Evolutionary conservation across 192 early-diverging fungal species (phyloP).

Genomic region (Thoreauomyces humboldtii): DNA sequence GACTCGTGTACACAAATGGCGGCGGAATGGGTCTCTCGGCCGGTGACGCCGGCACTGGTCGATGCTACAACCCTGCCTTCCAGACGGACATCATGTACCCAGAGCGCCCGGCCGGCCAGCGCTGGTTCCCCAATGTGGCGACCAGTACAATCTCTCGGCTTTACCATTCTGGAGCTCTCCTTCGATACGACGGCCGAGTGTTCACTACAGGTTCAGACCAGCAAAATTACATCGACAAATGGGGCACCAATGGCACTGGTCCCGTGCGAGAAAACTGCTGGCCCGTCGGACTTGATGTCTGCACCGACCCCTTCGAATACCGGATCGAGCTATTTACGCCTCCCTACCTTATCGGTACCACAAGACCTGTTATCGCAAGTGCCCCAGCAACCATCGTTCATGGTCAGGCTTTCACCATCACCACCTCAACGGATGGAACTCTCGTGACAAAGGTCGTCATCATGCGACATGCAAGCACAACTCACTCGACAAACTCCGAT

Average conservation of each 20-base stretch:
- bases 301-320: conserved; percentile 12
- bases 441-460: conserved; percentile 21
- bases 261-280: neutral
- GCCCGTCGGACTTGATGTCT: neutral
- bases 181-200: conserved; percentile 32
- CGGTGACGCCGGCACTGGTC: conserved; percentile 35
- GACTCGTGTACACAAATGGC: conserved; percentile 36
- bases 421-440: neutral
- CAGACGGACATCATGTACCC: conserved; percentile 34
- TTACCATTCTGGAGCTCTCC: conserved; percentile 30
- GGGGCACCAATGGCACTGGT: conserved; percentile 1
- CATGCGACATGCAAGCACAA: conserved; percentile 36
- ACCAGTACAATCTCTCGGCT: neutral
- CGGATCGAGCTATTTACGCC: conserved; percentile 12
- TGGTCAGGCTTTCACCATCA: conserved; percentile 21
- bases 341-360: conserved; percentile 23
- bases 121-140: conserved; percentile 5
- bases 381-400: conserved; percentile 25
- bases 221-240: conserved; percentile 38
- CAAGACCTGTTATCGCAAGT: conserved; percentile 12
- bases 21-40: conserved; percentile 34
- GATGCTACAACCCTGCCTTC: conserved; percentile 26
- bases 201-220: conserved; percentile 41
- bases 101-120: conserved; percentile 3
- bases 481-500: conserved; percentile 47